Evolutionary conservation across 306 rosid genomes (phyloP).

Genomic region (Prinsepia uniflora): DNA sequence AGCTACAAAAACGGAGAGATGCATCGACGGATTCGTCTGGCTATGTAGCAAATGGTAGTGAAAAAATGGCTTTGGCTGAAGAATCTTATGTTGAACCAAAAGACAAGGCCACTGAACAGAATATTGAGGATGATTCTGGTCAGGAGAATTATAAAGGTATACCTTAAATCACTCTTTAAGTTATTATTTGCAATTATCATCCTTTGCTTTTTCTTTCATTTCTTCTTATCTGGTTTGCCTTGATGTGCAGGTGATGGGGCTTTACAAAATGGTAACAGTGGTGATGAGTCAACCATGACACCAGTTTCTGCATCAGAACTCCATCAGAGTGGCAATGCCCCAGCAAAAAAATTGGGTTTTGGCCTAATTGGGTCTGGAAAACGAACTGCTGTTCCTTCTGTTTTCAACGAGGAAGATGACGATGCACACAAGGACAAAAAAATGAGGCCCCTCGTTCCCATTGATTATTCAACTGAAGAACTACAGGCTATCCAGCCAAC

Average conservation of each 20-base stretch:
- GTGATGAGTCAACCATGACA: conserved; percentile 50
- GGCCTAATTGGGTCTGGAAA: conserved; percentile 95
- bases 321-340: conserved; percentile 57
- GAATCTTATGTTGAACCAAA: conserved; percentile 45
- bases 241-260: conserved; percentile 50
- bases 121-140: conserved; percentile 38
- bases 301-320: conserved; percentile 53
- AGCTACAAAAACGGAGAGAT: conserved; percentile 52
- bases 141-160: conserved; percentile 54
- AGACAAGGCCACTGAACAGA: conserved; percentile 38
- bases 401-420: conserved; percentile 90
- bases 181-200: background rate
- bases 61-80: conserved; percentile 34
- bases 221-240: conserved; percentile 10
- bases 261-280: conserved; percentile 40
- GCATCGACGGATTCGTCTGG: conserved; percentile 49
- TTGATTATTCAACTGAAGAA: conserved; percentile 96
- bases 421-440: conserved; percentile 93
- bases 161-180: background rate
- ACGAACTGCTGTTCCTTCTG: conserved; percentile 87
- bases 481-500: conserved; percentile 78
- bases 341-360: conserved; percentile 85
- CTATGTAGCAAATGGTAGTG: conserved; percentile 37
- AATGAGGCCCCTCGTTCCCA: conserved; percentile 97
- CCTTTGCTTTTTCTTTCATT: conserved; percentile 5